These are phyloP conservation scores for Starmerella khaoyaiensis DNA, from an alignment of 805 yeast species.

Conservation along the genomic window DNA sequence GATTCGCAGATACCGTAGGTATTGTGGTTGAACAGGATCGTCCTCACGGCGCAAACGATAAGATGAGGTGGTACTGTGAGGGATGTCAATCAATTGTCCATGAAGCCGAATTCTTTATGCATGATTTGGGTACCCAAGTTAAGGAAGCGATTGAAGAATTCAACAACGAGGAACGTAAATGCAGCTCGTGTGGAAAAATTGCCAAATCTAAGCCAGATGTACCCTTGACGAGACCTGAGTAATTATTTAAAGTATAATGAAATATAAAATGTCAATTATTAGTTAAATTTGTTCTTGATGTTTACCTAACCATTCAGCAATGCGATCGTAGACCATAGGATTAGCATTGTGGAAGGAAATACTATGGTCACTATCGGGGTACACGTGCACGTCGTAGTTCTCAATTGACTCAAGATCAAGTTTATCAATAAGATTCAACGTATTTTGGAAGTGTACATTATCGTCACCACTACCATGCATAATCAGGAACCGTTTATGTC, in stretches of 20 bases:
- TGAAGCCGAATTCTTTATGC: slow-evolving; percentile 59
- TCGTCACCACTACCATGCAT: slow-evolving; percentile 98
- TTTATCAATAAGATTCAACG: slow-evolving; percentile 62
- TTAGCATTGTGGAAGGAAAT: slow-evolving; percentile 72
- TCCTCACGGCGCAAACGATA: slow-evolving; percentile 57
- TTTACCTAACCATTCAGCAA: slow-evolving; percentile 52
- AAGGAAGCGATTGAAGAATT: slow-evolving; percentile 65
- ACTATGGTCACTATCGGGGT: slow-evolving; percentile 87
- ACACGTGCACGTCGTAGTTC: slow-evolving; percentile 78
- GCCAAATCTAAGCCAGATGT: slow-evolving; percentile 19
- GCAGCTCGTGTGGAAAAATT: slow-evolving; percentile 55
- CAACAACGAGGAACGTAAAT: slow-evolving; percentile 53
- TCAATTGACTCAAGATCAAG: slow-evolving; percentile 62
- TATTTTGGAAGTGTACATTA: slow-evolving; percentile 89
- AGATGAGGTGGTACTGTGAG: slow-evolving; percentile 77
- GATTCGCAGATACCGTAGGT: slow-evolving; percentile 77
- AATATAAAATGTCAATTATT: not conserved
- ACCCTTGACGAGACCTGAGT: slow-evolving; percentile 18
- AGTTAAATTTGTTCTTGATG: slow-evolving; percentile 7
- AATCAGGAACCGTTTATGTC: slow-evolving; percentile 54
- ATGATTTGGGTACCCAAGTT: slow-evolving; percentile 80
- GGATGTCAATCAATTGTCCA: slow-evolving; percentile 52
- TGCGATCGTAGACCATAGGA: slow-evolving; percentile 54
- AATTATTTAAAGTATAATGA: not conserved
- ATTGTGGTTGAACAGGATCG: slow-evolving; percentile 87